Conservation (phyloP, 768 basidiomycete species). For the Russula sp. region DNA sequence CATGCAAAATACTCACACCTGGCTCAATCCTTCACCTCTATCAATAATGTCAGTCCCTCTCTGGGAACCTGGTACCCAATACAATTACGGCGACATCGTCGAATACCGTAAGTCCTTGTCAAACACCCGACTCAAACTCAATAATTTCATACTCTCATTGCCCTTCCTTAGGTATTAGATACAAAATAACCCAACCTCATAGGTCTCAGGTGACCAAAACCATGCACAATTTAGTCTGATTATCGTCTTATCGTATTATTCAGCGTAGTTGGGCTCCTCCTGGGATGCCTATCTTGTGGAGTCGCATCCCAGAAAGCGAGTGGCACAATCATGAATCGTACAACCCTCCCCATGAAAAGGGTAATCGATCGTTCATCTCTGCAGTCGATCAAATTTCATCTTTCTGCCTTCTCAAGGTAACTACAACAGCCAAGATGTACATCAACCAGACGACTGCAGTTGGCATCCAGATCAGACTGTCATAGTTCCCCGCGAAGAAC, state of each 20-base stretch:
- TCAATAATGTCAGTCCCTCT: slow-evolving; percentile 41
- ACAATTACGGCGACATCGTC: slow-evolving; percentile 54
- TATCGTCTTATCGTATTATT: neutral
- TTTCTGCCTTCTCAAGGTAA: slow-evolving; percentile 2
- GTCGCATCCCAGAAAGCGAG: slow-evolving; percentile 42
- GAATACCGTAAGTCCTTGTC: slow-evolving; percentile 43
- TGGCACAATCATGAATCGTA: slow-evolving; percentile 13
- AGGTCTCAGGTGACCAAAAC: slow-evolving; percentile 52
- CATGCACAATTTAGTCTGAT: neutral
- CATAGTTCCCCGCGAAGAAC: slow-evolving; percentile 44
- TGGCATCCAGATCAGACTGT: slow-evolving; percentile 36
- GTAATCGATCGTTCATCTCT: slow-evolving; percentile 8
- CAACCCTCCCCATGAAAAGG: slow-evolving; percentile 28
- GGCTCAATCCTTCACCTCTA: neutral
- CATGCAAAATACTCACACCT: neutral
- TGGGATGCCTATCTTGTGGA: slow-evolving; percentile 66
- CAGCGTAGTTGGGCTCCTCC: slow-evolving; percentile 69
- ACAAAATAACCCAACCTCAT: slow-evolving; percentile 73
- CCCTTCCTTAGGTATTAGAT: slow-evolving; percentile 45
- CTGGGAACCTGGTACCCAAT: slow-evolving; percentile 66
- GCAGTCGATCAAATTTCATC: neutral
- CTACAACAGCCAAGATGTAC: slow-evolving; percentile 23
- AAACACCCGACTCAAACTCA: no score
- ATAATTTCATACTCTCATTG: slow-evolving; percentile 1
- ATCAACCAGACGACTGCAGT: slow-evolving; percentile 29